Percentiles rank a stretch among this genome's conserved stretches.
phyloP scores from a whole-genome alignment of 768 basidiomycete genomes.

The Cantharellus anzutake region DNA sequence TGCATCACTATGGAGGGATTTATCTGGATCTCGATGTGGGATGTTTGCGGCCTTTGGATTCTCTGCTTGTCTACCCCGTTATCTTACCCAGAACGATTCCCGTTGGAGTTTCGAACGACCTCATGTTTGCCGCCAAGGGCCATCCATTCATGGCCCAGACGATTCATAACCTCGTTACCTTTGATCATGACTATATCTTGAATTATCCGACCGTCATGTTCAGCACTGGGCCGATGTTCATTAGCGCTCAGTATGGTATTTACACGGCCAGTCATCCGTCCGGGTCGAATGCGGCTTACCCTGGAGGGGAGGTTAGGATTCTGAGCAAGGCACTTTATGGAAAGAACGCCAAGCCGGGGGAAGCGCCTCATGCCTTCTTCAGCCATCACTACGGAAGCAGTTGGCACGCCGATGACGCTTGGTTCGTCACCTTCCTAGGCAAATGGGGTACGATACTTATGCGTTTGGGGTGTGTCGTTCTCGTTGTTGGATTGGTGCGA shows the following conservation, averaged over 20 bases:
- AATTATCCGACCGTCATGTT: slow-evolving; percentile 99
- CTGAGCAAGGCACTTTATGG: slow-evolving; percentile 95
- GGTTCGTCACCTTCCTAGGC: slow-evolving; percentile 86
- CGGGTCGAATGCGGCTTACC: slow-evolving; percentile 22
- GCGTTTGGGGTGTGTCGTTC: slow-evolving; percentile 60
- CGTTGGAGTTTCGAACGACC: slow-evolving; percentile 92
- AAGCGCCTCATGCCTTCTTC: slow-evolving; percentile 86
- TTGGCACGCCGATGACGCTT: slow-evolving; percentile 97
- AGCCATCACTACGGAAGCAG: slow-evolving; percentile 95
- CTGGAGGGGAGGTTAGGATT: slow-evolving; percentile 64
- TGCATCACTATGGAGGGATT: slow-evolving; percentile 86
- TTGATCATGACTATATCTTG: slow-evolving; percentile 84
- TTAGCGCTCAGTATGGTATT: slow-evolving; percentile 83
- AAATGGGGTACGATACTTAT: slow-evolving; percentile 76
- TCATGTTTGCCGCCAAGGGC: slow-evolving; percentile 74
- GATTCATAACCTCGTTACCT: slow-evolving; percentile 77
- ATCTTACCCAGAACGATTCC: slow-evolving; percentile 92
- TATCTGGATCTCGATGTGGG: slow-evolving; percentile 97
- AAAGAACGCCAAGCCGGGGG: slow-evolving; percentile 71
- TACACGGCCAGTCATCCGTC: slow-evolving; percentile 47
- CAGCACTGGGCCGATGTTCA: slow-evolving; percentile 97
- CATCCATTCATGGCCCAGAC: slow-evolving; percentile 87
- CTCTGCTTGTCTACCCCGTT: slow-evolving; percentile 67
- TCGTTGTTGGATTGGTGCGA: slow-evolving; percentile 49
- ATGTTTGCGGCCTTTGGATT: slow-evolving; percentile 70